Percentiles rank a stretch among this genome's conserved stretches.
Evolutionary conservation across 2,329 filamentous ascomycete species (phyloP).

Genomic region (Neophaeococcomyces aloes): DNA sequence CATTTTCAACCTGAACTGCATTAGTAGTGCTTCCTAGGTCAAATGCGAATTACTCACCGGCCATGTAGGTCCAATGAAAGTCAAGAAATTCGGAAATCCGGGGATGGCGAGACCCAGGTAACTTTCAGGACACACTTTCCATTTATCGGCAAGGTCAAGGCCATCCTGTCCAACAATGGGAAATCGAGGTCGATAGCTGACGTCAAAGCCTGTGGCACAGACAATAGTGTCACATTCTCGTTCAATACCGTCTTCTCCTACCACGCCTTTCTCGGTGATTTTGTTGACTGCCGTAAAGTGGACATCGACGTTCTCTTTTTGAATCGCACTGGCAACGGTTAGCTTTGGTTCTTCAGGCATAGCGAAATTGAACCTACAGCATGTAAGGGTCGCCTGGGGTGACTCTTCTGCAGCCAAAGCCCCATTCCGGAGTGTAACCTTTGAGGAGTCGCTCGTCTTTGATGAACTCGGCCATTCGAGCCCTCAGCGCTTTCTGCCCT

Average conservation of each 20-base stretch:
- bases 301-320: constrained; percentile 18
- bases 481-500: no score
- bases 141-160: constrained; percentile 20
- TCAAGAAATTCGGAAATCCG: constrained; percentile 26
- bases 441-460: constrained; percentile 2
- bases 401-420: constrained; percentile 21
- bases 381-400: constrained; percentile 2
- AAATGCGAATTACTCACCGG: no score
- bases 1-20: no score
- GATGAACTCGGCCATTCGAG: no score
- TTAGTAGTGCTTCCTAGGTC: no score
- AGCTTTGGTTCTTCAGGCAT: constrained; percentile 16
- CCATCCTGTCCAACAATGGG: constrained; percentile 25
- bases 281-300: constrained; percentile 15
- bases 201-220: constrained; percentile 34
- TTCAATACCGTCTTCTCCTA: constrained; percentile 11
- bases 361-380: background rate
- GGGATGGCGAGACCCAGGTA: constrained; percentile 21
- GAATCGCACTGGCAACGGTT: constrained; percentile 23
- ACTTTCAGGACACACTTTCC: constrained; percentile 18
- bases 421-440: constrained; percentile 11
- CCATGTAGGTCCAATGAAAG: constrained; percentile 47
- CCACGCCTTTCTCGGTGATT: constrained; percentile 5
- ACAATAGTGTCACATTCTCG: constrained; percentile 26
- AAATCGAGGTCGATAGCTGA: constrained; percentile 27